Evolutionary conservation across 1,284 basidiomycete genomes (phyloP).

Genomic region (Puccinia novopanici): DNA sequence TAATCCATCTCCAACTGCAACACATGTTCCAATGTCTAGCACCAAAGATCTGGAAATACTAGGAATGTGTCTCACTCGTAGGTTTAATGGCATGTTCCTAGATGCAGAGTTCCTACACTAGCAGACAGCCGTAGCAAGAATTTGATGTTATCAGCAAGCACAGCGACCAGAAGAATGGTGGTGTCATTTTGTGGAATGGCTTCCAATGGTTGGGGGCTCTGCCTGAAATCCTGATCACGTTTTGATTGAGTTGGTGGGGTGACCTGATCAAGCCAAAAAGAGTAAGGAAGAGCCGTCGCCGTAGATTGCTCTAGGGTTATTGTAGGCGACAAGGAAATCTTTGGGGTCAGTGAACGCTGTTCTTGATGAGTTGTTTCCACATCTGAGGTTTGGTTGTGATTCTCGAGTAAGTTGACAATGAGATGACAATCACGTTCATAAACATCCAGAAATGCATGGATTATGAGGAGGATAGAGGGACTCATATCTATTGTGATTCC

Average conservation of each 20-base stretch:
- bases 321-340: constrained; percentile 29
- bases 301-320: too few relatives aligned
- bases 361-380: not conserved
- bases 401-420: constrained; percentile 26
- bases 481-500: constrained; percentile 39
- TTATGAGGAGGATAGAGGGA: constrained; percentile 22
- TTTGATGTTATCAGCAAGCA: constrained; percentile 23
- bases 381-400: not conserved
- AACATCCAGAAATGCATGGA: constrained; percentile 35
- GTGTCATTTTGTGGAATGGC: constrained; percentile 15
- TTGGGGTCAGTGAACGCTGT: not conserved
- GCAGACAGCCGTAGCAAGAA: constrained; percentile 30
- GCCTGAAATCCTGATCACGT: not conserved
- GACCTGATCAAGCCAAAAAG: too few relatives aligned
- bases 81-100: constrained; percentile 16
- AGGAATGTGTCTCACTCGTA: constrained; percentile 35
- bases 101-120: constrained; percentile 17
- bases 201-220: not conserved
- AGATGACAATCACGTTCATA: constrained; percentile 36
- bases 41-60: constrained; percentile 29
- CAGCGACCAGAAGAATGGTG: constrained; percentile 28
- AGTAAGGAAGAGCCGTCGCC: too few relatives aligned
- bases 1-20: constrained; percentile 35
- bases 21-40: constrained; percentile 12
- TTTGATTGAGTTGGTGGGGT: constrained; percentile 16